Evolutionary conservation across 257 asterid species (phyloP), one percentile per base, ranked within the genome.

Genomic region (Solanum sejunctum): DNA sequence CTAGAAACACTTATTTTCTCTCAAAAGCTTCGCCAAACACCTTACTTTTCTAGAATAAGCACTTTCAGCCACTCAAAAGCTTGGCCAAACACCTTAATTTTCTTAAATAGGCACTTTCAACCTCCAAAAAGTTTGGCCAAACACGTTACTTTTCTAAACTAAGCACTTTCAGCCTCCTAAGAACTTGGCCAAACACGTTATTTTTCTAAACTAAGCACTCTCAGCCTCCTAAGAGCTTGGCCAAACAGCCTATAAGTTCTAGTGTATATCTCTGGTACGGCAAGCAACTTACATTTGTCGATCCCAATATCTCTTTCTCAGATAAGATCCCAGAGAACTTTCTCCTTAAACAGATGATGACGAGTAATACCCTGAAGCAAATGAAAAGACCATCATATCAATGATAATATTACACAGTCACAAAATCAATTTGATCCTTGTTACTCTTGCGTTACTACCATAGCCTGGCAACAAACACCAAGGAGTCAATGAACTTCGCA

Each of bases 271-370:
- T 0, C 39, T 55, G 41, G 70, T 61, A 84, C 86, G 61, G 60
- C 17, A 88, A 85, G n/a, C 72, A 54, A 73, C 28, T 92, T 92
- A 97, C 99, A 90, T 92, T 91, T 88, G 92, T 90, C 54, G 98
- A 88, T 84, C 99, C 98, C 91, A 95, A 69, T 9, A 95, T 92
- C 85, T 93, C 98, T 89, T 93, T 89, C 84, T 90, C 94, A 12
- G 96, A 88, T 47, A 92, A 86, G 84, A 91, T 80, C 85, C 96
- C 97, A 69, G 88, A 85, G 84, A 95, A 94, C 89, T 91, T 95
- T 89, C 90, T 93, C 86, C 88, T 85, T 55, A 95, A 92, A 88
- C 94, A 88, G 20, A 93, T 79, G 82, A 92, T 84, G 54, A 92
- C 90, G 86, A 97, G 95, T 72, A 97, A 91, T 72, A 87, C 88